Percentiles rank a stretch among this genome's conserved stretches.
phyloP scores from a whole-genome alignment of 1,139 yeast species.

The Geotrichum aggregatum region DNA sequence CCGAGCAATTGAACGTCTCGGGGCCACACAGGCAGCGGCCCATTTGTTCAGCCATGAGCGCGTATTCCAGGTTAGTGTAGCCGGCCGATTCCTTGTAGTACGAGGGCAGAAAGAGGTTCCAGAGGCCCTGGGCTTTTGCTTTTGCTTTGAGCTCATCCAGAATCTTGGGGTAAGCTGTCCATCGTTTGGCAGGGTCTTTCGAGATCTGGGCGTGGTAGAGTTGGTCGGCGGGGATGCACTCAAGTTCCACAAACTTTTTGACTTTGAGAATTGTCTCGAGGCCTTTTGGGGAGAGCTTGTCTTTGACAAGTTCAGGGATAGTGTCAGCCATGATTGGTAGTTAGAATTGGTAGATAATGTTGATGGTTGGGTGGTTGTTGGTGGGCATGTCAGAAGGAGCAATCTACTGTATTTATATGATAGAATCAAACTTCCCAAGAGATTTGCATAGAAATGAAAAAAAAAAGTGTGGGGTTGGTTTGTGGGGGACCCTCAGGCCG shows the following conservation, averaged over 20 bases:
- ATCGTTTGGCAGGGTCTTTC: conserved; percentile 44
- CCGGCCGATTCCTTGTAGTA: conserved; percentile 62
- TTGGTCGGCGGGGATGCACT: conserved; percentile 57
- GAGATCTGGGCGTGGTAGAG: conserved; percentile 45
- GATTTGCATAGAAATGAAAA: not conserved
- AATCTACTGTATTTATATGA: too few relatives aligned
- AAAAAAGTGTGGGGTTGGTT: not conserved
- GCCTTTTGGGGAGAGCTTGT: conserved; percentile 48
- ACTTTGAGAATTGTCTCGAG: conserved; percentile 49
- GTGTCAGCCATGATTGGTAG: conserved; percentile 29
- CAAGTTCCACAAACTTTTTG: conserved; percentile 55
- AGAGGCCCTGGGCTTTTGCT: conserved; percentile 55
- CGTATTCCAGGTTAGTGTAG: conserved; percentile 62
- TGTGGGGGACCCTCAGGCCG: too few relatives aligned
- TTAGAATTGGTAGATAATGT: not conserved
- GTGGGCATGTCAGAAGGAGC: too few relatives aligned
- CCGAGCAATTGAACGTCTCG: conserved; percentile 60
- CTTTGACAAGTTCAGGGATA: conserved; percentile 42
- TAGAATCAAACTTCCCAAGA: too few relatives aligned
- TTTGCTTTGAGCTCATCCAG: conserved; percentile 52
- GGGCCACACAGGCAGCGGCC: conserved; percentile 58
- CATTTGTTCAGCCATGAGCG: conserved; percentile 64
- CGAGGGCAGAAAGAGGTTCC: conserved; percentile 62
- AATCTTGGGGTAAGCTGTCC: conserved; percentile 50
- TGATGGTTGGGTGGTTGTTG: not conserved